Conservation (phyloP, 805 yeast genomes). For the Schwanniomyces yamadae region DNA sequence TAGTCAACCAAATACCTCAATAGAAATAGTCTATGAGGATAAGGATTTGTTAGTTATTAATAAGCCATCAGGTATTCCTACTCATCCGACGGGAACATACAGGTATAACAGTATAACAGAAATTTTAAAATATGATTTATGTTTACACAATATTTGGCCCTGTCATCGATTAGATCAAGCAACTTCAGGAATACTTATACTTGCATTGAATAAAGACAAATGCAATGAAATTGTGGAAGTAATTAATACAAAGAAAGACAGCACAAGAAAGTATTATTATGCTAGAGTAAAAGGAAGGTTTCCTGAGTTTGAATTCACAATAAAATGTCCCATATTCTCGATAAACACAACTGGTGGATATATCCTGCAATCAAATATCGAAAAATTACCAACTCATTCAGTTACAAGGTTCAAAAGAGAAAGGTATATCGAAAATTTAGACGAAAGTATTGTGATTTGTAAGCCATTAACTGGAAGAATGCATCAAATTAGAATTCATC, state of each 20-base stretch:
- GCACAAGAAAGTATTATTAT: slow-evolving; percentile 41
- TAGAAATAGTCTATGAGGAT: slow-evolving; percentile 35
- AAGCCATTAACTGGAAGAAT: slow-evolving; percentile 52
- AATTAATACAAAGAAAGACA: slow-evolving; percentile 26
- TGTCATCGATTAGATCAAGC: slow-evolving; percentile 51
- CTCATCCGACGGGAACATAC: slow-evolving; percentile 51
- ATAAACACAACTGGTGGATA: slow-evolving; percentile 34
- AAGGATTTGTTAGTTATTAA: slow-evolving; percentile 41
- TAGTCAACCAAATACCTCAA: slow-evolving; percentile 2
- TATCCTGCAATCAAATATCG: slow-evolving; percentile 29
- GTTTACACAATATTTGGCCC: slow-evolving; percentile 34
- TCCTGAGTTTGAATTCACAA: slow-evolving; percentile 25
- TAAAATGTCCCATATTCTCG: slow-evolving; percentile 41
- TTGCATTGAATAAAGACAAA: slow-evolving; percentile 36
- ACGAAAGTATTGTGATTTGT: slow-evolving; percentile 48
- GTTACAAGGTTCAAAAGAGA: slow-evolving; percentile 33
- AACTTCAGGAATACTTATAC: slow-evolving; percentile 50
- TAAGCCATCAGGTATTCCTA: slow-evolving; percentile 55
- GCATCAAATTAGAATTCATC: slow-evolving; percentile 58
- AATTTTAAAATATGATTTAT: slow-evolving; percentile 33
- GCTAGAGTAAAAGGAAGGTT: slow-evolving; percentile 46
- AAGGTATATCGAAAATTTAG: slow-evolving; percentile 20
- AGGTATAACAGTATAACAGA: slow-evolving; percentile 44
- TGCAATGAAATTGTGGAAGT: slow-evolving; percentile 31
- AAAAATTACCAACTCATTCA: slow-evolving; percentile 26